Evolutionary conservation across 1,284 basidiomycete genomes (phyloP).

Genomic region (Malassezia arunalokei): DNA sequence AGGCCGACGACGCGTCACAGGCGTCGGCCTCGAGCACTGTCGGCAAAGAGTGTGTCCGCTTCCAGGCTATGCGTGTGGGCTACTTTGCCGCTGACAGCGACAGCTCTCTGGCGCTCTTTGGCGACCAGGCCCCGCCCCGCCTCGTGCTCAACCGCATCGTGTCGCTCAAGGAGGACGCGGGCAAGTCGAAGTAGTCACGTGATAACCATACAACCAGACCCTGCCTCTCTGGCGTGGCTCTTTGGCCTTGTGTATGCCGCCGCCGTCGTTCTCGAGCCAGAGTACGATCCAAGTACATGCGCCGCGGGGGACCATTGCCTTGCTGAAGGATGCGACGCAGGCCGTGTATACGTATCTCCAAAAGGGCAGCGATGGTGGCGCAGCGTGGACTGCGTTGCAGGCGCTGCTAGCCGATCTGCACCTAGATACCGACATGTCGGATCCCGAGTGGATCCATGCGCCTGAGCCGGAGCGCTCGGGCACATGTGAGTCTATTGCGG

Average conservation of each 20-base stretch:
- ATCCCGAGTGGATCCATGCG: neutral
- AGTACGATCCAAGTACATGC: neutral
- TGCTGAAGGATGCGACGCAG: constrained; percentile 8
- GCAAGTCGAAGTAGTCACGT: constrained; percentile 51
- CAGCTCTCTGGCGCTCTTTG: constrained; percentile 21
- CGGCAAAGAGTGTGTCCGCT: constrained; percentile 83
- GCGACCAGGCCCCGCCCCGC: constrained; percentile 56
- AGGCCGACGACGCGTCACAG: neutral
- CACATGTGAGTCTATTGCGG: neutral
- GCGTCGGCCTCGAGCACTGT: constrained; percentile 39
- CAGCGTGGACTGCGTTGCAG: neutral
- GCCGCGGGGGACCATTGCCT: neutral
- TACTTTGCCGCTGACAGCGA: constrained; percentile 86
- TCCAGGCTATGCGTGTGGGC: constrained; percentile 89
- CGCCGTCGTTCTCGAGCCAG: constrained; percentile 12
- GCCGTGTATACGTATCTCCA: neutral
- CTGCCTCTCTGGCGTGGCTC: neutral
- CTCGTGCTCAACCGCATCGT: constrained; percentile 87
- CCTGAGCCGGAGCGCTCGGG: neutral
- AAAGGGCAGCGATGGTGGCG: neutral
- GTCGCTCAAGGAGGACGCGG: constrained; percentile 84
- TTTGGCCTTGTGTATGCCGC: constrained; percentile 7
- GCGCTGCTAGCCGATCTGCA: constrained; percentile 7
- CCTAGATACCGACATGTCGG: neutral
- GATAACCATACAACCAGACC: neutral